Percentiles rank a stretch among this genome's conserved stretches.
Conservation (phyloP, 768 basidiomycete species). For the Boletus rubroflammeus region DNA sequence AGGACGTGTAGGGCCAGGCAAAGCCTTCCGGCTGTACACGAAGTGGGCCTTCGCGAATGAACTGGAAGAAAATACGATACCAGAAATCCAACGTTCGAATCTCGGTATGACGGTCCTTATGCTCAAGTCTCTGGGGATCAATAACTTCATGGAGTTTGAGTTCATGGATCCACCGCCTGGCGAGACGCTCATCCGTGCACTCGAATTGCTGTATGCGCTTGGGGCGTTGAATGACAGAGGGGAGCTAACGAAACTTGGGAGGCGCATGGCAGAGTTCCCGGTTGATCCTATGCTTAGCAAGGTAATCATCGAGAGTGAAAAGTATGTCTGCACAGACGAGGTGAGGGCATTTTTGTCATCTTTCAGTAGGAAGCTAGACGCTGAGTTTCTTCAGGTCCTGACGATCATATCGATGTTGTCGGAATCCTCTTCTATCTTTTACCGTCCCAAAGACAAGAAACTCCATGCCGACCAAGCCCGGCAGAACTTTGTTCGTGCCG, state of each 20-base stretch:
- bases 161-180: constrained; percentile 98
- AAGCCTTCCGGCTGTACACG: constrained; percentile 97
- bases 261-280: constrained; percentile 98
- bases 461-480: constrained; percentile 96
- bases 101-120: constrained; percentile 92
- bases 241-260: constrained; percentile 94
- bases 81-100: constrained; percentile 99
- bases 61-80: constrained; percentile 93
- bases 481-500: constrained; percentile 92
- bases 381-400: constrained; percentile 55
- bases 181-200: constrained; percentile 92
- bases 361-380: background rate
- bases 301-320: constrained; percentile 92
- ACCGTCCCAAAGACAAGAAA: constrained; percentile 98
- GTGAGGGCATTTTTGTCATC: constrained; percentile 39
- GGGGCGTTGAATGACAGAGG: constrained; percentile 96
- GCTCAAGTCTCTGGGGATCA: constrained; percentile 96
- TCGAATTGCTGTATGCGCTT: constrained; percentile 91
- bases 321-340: constrained; percentile 94
- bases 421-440: constrained; percentile 92
- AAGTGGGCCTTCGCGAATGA: constrained; percentile 98
- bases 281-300: constrained; percentile 98
- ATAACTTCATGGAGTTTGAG: constrained; percentile 96
- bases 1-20: constrained; percentile 96
- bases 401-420: constrained; percentile 98